Evolutionary conservation across 257 asterid genomes (phyloP), one percentile per base, ranked within the genome.

Genomic region (Thymus quinquecostatus): DNA sequence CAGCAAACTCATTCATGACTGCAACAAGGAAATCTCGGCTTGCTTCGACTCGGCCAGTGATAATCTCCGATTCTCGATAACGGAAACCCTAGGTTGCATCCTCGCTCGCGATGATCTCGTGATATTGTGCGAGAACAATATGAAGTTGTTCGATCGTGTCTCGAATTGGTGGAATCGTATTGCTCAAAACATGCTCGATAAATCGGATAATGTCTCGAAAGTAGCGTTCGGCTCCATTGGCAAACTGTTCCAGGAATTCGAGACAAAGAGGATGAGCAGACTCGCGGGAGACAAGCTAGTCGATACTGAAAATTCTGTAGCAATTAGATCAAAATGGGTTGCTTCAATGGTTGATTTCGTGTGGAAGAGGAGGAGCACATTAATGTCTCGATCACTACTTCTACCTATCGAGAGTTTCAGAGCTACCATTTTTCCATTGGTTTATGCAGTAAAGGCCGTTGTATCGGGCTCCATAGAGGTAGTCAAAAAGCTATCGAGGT

Each of bases 231-330:
- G 89, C 70, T 86, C 96, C 10, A 82, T 91, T 1, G 96, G 96
- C 14, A 85, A 88, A 32, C 76, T 92, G 73, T 92, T 92, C 80
- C 97, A 89, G 81, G 96, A 92, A 79, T 87, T 92, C 41, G 98
- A 92, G 64, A 86, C 98, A 0, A 92, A 92, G 77, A 79, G 93
- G 72, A 89, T 89, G 98, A 92, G 98, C 55, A 82, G 98, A 43
- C 86, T 92, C 50, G 98, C 98, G 1, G 96, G 98, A 6, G 98
- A 92, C 79, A 92, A 92, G 81, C 84, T 92, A n/a, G 87, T 92
- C 36, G 96, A 86, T 79, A 92, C 92, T 53, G 98, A 92, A 70
- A 92, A 92, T 32, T 87, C 96, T 0, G 96, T 92, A 2, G 97
- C 96, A 8, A 85, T 92, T 72, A 78, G 97, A 44, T 89, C 97